phyloP scores from a whole-genome alignment of 768 basidiomycete species.

The Xerocomus spinulosus region DNA sequence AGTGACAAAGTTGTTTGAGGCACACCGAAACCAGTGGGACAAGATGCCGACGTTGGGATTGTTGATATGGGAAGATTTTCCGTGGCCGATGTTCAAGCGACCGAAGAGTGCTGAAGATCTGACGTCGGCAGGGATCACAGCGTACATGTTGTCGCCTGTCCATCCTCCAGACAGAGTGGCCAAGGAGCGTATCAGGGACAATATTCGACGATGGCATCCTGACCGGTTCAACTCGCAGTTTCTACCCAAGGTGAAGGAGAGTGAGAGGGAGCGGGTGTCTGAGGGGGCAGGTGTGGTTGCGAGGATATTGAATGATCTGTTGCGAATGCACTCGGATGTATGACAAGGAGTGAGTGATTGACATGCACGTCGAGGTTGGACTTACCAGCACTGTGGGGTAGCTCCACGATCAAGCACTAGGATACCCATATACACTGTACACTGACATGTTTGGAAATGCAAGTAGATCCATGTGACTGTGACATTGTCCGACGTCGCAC shows the following conservation, averaged over 20 bases:
- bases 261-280: constrained; percentile 62
- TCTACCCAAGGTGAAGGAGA: constrained; percentile 57
- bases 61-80: constrained; percentile 63
- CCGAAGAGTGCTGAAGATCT: constrained; percentile 59
- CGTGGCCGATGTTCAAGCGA: constrained; percentile 66
- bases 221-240: constrained; percentile 75
- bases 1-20: constrained; percentile 49
- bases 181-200: constrained; percentile 74
- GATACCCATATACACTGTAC: no score
- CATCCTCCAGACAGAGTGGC: constrained; percentile 49
- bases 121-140: constrained; percentile 48
- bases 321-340: constrained; percentile 40
- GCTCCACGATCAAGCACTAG: no score
- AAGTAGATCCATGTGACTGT: no score
- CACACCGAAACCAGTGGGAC: constrained; percentile 61
- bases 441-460: no score
- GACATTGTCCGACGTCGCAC: no score
- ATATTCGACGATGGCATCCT: constrained; percentile 75
- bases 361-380: no score
- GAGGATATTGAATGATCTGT: constrained; percentile 64
- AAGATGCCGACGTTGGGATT: constrained; percentile 36
- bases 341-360: no score
- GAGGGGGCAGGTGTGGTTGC: constrained; percentile 71
- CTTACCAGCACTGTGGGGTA: no score
- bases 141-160: constrained; percentile 57